These are phyloP conservation scores for Zalerion maritima DNA, from an alignment of 495 filamentous ascomycete species.

Conservation along the genomic window DNA sequence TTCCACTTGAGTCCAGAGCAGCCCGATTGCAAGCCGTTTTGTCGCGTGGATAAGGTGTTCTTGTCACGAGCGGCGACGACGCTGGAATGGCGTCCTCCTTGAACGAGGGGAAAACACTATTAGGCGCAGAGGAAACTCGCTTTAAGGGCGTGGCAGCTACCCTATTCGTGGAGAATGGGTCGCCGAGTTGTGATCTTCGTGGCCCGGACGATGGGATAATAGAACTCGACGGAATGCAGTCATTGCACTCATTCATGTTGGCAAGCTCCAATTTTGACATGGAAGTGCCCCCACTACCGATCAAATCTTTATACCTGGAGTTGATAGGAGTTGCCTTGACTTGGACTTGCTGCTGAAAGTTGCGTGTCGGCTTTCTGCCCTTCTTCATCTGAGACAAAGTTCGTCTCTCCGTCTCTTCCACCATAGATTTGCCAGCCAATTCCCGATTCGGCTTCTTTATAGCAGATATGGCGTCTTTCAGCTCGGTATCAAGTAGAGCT, in stretches of 20 bases:
- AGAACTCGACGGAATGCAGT: conserved; percentile 3
- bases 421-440: conserved; percentile 57
- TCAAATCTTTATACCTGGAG: conserved; percentile 34
- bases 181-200: conserved; percentile 11
- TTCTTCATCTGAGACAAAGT: conserved; percentile 11
- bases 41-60: conserved; percentile 38
- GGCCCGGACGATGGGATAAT: background rate
- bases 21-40: conserved; percentile 16
- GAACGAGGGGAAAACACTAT: conserved; percentile 7
- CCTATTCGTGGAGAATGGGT: conserved; percentile 1
- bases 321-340: conserved; percentile 66
- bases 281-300: conserved; percentile 8
- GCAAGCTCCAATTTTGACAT: conserved; percentile 6
- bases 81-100: conserved; percentile 12
- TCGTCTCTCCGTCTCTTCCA: conserved; percentile 53
- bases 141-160: conserved; percentile 1
- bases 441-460: conserved; percentile 80
- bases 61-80: conserved; percentile 28
- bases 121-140: conserved; percentile 2
- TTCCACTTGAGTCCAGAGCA: conserved; percentile 9
- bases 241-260: conserved; percentile 13
- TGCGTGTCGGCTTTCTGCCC: conserved; percentile 47
- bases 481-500: conserved; percentile 61
- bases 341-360: conserved; percentile 41
- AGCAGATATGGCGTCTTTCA: conserved; percentile 67